Percentiles rank a stretch among this genome's conserved stretches.
These are phyloP conservation scores for Vitis vinifera DNA, from an alignment of 164 flowering plant species.

Conservation along the genomic window ASM3070453v1 NC_081816.1:7772501-7773000, in stretches of 20 bases:
- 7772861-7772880: background rate
- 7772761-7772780: constrained; percentile 57
- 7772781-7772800: constrained; percentile 55
- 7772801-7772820: constrained; percentile 54
- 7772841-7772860: constrained; percentile 28
- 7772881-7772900: too few species aligned
- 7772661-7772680: constrained; percentile 13
- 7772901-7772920: background rate
- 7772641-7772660: background rate
- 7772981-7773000: too few species aligned
- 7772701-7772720: constrained; percentile 22
- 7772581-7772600: constrained; percentile 14
- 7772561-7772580: constrained; percentile 16
- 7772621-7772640: constrained; percentile 4
- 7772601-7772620: constrained; percentile 15
- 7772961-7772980: too few species aligned
- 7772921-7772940: background rate
- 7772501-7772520: background rate
- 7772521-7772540: too few species aligned
- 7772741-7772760: constrained; percentile 41
- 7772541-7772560: background rate
- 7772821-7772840: constrained; percentile 50
- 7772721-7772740: constrained; percentile 32
- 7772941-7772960: too few species aligned
- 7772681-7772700: constrained; percentile 5